These are phyloP conservation scores for Infundibulicybe gibba DNA, from an alignment of 768 basidiomycete genomes.

Conservation along the genomic window DNA sequence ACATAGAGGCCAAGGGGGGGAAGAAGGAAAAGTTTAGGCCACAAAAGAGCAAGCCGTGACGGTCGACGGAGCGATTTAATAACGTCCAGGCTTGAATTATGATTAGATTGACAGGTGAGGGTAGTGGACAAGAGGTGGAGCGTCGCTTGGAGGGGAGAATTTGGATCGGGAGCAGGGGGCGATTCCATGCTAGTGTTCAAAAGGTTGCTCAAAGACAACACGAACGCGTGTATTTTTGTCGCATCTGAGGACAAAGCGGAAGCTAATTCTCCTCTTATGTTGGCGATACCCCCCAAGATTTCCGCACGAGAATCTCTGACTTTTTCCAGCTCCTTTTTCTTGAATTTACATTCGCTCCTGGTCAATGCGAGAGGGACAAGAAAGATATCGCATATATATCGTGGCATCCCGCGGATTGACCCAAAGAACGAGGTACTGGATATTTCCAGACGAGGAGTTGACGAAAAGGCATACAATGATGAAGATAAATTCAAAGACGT, in stretches of 20 bases:
- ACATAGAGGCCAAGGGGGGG: slow-evolving; percentile 64
- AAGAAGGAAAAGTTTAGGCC: slow-evolving; percentile 79
- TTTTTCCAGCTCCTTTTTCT: slow-evolving; percentile 54
- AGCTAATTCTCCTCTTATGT: slow-evolving; percentile 45
- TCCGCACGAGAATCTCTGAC: slow-evolving; percentile 69
- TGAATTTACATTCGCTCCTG: slow-evolving; percentile 63
- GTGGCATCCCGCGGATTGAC: slow-evolving; percentile 21
- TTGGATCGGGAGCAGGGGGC: slow-evolving; percentile 6
- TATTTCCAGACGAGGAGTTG: slow-evolving; percentile 10
- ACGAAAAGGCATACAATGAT: slow-evolving; percentile 7
- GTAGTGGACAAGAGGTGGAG: slow-evolving; percentile 23
- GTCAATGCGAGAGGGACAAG: slow-evolving; percentile 56
- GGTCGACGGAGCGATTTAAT: slow-evolving; percentile 57
- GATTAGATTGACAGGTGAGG: slow-evolving; percentile 22
- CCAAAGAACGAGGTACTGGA: slow-evolving; percentile 6
- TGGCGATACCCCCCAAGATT: slow-evolving; percentile 59
- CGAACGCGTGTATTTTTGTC: slow-evolving; percentile 8
- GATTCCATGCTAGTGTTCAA: slow-evolving; percentile 12
- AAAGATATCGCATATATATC: too few relatives aligned
- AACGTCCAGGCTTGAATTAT: slow-evolving; percentile 22
- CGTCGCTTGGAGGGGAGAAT: slow-evolving; percentile 6
- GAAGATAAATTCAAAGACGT: slow-evolving; percentile 6
- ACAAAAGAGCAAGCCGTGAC: slow-evolving; percentile 60
- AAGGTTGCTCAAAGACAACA: slow-evolving; percentile 7
- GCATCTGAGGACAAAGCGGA: slow-evolving; percentile 20